A percentile compares a stretch with the other conserved stretches of the same genome.
Evolutionary conservation across 495 filamentous ascomycete species (phyloP).

Genomic region (Neurospora africana): DNA sequence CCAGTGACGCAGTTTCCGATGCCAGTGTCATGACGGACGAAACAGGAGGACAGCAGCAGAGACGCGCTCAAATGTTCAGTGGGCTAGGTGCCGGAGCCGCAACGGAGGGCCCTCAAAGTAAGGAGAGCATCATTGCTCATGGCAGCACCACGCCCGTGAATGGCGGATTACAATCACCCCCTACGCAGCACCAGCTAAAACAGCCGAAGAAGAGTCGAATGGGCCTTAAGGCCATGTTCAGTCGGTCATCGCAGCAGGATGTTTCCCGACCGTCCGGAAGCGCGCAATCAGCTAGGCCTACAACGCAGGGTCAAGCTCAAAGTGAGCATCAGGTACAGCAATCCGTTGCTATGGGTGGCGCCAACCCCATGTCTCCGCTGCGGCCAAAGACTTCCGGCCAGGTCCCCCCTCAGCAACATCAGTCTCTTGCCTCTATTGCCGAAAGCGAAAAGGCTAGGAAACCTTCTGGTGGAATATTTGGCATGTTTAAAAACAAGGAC

Average conservation of each 20-base stretch:
- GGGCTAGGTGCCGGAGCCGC: conserved; percentile 4
- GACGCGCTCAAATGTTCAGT: conserved; percentile 10
- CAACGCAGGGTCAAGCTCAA: conserved; percentile 7
- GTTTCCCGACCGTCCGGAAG: neutral
- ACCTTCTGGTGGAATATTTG: conserved; percentile 17
- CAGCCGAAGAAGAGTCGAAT: conserved; percentile 26
- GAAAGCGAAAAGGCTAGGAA: conserved; percentile 11
- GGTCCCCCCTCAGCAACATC: neutral
- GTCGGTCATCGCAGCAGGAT: conserved; percentile 4
- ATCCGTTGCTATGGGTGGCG: neutral
- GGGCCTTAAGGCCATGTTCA: conserved; percentile 19
- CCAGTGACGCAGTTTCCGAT: conserved; percentile 27
- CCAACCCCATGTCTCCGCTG: neutral
- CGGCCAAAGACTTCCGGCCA: neutral
- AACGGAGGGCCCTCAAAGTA: conserved; percentile 14
- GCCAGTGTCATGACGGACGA: conserved; percentile 25
- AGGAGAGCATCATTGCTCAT: conserved; percentile 23
- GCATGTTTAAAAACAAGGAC: conserved; percentile 16
- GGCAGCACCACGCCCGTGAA: conserved; percentile 12
- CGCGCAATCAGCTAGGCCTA: conserved; percentile 1
- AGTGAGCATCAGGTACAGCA: neutral
- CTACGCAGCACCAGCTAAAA: conserved; percentile 10
- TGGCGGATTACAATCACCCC: conserved; percentile 6
- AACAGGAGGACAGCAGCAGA: conserved; percentile 6
- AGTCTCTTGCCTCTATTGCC: neutral